Conservation (phyloP, 306 rosid genomes). For the Cucurbita moschata region DNA sequence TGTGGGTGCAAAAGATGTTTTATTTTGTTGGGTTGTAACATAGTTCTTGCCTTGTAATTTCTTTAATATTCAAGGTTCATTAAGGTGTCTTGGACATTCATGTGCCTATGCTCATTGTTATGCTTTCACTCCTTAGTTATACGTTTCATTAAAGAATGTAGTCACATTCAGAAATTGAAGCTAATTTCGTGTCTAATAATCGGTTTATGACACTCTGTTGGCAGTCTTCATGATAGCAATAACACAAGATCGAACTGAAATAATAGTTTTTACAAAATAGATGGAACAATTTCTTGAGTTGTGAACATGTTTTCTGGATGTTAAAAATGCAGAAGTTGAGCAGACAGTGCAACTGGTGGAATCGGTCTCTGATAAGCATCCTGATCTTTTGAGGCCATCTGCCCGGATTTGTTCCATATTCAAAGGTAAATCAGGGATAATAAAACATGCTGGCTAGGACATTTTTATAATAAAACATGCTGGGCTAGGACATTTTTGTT, state of each 20-base stretch:
- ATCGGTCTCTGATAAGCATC: slow-evolving; percentile 55
- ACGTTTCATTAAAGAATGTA: background rate
- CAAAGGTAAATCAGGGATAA: slow-evolving; percentile 35
- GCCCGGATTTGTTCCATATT: slow-evolving; percentile 53
- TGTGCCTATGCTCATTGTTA: background rate
- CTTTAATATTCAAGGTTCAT: background rate
- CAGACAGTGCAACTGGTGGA: slow-evolving; percentile 34
- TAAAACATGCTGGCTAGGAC: slow-evolving; percentile 6
- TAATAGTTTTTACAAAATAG: background rate
- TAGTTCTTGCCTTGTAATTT: background rate
- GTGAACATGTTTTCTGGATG: slow-evolving; percentile 14
- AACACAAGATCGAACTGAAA: background rate
- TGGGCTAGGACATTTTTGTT: background rate
- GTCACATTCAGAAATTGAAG: background rate
- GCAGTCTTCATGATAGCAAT: background rate
- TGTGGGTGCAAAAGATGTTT: background rate
- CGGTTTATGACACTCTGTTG: background rate
- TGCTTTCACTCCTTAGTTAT: background rate
- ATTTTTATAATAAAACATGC: background rate
- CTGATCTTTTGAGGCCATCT: slow-evolving; percentile 65
- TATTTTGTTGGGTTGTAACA: background rate
- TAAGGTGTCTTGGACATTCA: background rate
- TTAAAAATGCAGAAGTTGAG: slow-evolving; percentile 34
- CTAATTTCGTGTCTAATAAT: background rate
- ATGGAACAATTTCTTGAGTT: background rate